Conservation (phyloP, 441 rosid genomes). For the Gossypium gossypioides region DNA sequence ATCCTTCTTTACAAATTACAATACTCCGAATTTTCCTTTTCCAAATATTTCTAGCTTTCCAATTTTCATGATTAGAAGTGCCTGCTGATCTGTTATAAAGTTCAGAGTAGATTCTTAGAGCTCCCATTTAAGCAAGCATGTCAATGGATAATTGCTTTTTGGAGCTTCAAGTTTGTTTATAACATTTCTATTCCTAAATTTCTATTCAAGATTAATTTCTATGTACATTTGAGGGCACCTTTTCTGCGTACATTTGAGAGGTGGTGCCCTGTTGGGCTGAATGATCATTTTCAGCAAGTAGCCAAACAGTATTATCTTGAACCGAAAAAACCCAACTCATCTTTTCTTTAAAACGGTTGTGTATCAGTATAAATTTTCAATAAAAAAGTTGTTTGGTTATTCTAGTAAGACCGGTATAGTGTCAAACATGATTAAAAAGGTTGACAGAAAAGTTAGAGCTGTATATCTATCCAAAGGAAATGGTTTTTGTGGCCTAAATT, state of each 20-base stretch:
- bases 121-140: not conserved
- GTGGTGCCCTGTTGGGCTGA: not conserved
- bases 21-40: not conserved
- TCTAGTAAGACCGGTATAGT: not conserved
- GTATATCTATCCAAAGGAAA: not conserved
- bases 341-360: not conserved
- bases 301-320: not conserved
- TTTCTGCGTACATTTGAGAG: not conserved
- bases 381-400: not conserved
- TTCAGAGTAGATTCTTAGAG: not conserved
- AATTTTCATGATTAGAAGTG: not conserved
- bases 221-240: not conserved
- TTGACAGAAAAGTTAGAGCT: not conserved
- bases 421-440: not conserved
- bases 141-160: not conserved
- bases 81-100: not conserved
- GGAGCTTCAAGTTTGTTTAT: not conserved
- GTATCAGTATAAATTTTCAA: not conserved
- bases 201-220: not conserved
- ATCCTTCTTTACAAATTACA: not conserved
- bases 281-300: not conserved
- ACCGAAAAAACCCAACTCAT: not conserved
- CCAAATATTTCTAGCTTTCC: not conserved
- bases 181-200: not conserved
- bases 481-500: conserved; percentile 1